Base-by-base conservation (phyloP, 2,329 filamentous ascomycete genomes). In the Aspergillus sp. region DNA sequence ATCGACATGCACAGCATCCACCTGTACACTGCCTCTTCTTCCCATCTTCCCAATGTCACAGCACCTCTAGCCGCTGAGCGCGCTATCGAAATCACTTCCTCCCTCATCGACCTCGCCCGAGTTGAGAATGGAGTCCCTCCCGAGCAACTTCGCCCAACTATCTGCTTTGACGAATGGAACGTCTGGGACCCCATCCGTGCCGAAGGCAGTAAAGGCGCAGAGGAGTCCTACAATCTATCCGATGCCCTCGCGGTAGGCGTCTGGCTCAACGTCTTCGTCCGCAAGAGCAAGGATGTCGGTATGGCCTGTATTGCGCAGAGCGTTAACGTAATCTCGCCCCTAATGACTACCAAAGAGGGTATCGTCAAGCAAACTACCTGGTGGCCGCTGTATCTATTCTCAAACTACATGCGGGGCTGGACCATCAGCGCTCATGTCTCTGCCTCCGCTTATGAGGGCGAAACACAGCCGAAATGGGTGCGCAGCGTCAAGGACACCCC, bases 141-240 rank as follows among this genome's bases (percentile, higher is more conserved):
- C 0, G 77, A 79, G 0, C 83, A 87, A n/a, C 82, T 84, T 4
- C 78, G 82, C 3, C 87, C 85, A 47, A 88, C 82, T 52, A 90
- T 93, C 70, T 92, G 89, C 79, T 92, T 92, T 69, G 90, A 93
- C 70, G 89, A 92, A 73, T 92, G 90, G 90, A 93, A 92, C 70
- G 89, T 92, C 8, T 93, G 89, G 89, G 88, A 91, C 65, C 87
- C 88, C 0, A 79, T 81, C 53, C 84, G 89, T 8, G 89, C 89
- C 0, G 87, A 87, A 0, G 90, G 90, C 15, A 85, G 89, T 65
- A 72, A 83, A 59, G 90, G 90, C 15, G 90, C 87, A 6, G 89
- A 92, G 73, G 89, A 92, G 70, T 77, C 74, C 66, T 90, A 92
- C 76, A 91, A 86, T 0, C 81, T 92, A 7, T 90, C 87, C 0